A percentile compares a stretch with the other conserved stretches of the same genome.
phyloP scores from a whole-genome alignment of 2,329 filamentous ascomycete genomes.

The Chaetomiaceae sp. region DNA sequence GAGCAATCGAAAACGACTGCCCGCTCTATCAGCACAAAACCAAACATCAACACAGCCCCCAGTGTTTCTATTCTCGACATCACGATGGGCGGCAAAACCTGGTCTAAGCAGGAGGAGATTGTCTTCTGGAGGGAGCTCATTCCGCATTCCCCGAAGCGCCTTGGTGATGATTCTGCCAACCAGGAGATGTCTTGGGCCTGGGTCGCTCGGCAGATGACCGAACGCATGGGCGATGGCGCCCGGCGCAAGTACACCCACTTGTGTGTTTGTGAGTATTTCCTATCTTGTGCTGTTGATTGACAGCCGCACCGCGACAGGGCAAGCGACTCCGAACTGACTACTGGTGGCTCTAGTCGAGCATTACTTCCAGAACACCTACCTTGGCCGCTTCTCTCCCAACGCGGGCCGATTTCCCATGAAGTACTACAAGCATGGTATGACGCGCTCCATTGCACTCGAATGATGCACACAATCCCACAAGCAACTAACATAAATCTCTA shows the following conservation, averaged over 20 bases:
- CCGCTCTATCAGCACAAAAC: not conserved
- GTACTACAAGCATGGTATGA: conserved; percentile 13
- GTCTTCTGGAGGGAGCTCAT: conserved; percentile 43
- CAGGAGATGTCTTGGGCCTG: conserved; percentile 24
- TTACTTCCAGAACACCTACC: conserved; percentile 31
- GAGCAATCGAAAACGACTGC: not conserved
- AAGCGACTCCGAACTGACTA: not conserved
- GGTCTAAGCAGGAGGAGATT: conserved; percentile 45
- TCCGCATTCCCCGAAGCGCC: conserved; percentile 28
- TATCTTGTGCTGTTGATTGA: not conserved
- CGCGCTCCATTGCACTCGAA: not conserved
- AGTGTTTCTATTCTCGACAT: not conserved
- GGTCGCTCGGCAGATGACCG: conserved; percentile 22
- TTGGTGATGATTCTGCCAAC: conserved; percentile 16
- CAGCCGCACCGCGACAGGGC: not conserved
- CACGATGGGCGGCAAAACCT: conserved; percentile 48
- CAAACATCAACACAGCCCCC: not conserved
- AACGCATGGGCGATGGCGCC: conserved; percentile 19
- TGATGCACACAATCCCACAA: not conserved
- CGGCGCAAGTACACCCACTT: conserved; percentile 30
- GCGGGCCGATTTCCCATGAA: not conserved
- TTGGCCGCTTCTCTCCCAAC: conserved; percentile 26
- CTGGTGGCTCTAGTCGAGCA: conserved; percentile 30
- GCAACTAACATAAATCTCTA: conserved; percentile 1
- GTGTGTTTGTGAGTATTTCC: conserved; percentile 30